phyloP scores from a whole-genome alignment of 306 rosid species.

The Hylodesmum podocarpum region DNA sequence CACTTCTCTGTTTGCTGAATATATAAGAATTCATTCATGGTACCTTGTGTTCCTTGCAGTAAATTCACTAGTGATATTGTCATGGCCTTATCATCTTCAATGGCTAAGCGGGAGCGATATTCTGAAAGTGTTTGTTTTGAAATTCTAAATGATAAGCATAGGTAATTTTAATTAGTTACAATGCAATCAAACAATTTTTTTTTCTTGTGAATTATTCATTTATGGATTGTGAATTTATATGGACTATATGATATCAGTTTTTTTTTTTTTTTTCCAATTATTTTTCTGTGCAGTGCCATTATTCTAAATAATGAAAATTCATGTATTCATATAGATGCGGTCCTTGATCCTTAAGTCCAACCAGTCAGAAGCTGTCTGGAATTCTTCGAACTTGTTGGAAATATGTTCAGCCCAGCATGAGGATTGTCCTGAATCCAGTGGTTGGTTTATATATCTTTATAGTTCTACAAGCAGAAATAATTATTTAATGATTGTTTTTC shows the following conservation, averaged over 20 bases:
- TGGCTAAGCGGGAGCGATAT: conserved; percentile 82
- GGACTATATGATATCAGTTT: conserved; percentile 14
- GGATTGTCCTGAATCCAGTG: conserved; percentile 89
- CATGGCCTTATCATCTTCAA: conserved; percentile 75
- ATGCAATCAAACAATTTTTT: neutral
- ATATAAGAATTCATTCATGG: conserved; percentile 5
- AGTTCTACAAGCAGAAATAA: neutral
- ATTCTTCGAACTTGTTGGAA: conserved; percentile 76
- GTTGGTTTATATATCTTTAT: conserved; percentile 47
- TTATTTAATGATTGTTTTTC: neutral
- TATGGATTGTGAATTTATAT: conserved; percentile 16
- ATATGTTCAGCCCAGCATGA: conserved; percentile 86
- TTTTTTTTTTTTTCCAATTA: neutral
- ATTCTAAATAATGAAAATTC: conserved; percentile 63
- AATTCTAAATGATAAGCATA: conserved; percentile 63
- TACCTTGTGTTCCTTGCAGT: conserved; percentile 49
- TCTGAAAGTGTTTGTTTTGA: conserved; percentile 88
- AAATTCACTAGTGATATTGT: conserved; percentile 82
- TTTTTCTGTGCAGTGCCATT: conserved; percentile 72
- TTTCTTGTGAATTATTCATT: conserved; percentile 11
- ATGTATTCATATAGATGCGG: conserved; percentile 84
- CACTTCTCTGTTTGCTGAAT: neutral
- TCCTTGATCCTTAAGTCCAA: conserved; percentile 88
- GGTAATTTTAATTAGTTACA: conserved; percentile 44
- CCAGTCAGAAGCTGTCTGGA: conserved; percentile 85